phyloP scores from a whole-genome alignment of 164 flowering plant genomes.

The Stephania cephalantha region DNA sequence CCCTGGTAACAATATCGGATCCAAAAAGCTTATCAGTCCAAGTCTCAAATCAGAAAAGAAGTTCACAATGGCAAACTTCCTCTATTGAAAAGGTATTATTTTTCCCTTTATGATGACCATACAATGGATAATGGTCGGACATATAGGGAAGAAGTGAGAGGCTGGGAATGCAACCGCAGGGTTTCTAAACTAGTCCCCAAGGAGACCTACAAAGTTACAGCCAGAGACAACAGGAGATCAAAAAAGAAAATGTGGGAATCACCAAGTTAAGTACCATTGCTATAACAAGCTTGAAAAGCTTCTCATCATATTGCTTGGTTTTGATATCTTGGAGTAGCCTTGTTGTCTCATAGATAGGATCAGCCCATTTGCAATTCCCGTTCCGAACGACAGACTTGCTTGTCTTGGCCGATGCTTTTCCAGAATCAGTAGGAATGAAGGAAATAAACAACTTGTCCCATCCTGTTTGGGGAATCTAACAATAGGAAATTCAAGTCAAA shows the following conservation, averaged over 20 bases:
- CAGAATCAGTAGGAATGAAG: constrained; percentile 81
- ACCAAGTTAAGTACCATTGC: constrained; percentile 56
- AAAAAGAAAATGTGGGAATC: background rate
- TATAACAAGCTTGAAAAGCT: constrained; percentile 75
- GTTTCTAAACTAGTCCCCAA: background rate
- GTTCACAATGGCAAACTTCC: background rate
- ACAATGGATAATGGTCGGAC: background rate
- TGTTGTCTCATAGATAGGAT: constrained; percentile 97
- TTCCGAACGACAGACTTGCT: constrained; percentile 86
- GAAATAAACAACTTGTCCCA: constrained; percentile 94
- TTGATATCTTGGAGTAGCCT: constrained; percentile 81
- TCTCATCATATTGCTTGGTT: constrained; percentile 81
- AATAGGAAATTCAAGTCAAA: constrained; percentile 5
- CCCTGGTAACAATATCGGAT: constrained; percentile 50
- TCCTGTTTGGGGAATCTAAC: constrained; percentile 81
- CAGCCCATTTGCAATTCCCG: constrained; percentile 96
- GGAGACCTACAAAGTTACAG: background rate
- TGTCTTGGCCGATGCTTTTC: constrained; percentile 83
- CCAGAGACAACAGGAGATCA: background rate
- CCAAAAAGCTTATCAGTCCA: background rate
- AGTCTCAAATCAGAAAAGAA: constrained; percentile 1
- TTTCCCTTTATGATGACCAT: background rate
- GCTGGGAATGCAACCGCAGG: background rate
- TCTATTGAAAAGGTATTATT: background rate
- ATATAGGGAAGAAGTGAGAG: background rate